Evolutionary conservation across 768 basidiomycete species (phyloP).

Genomic region (Sutorius australiensis): DNA sequence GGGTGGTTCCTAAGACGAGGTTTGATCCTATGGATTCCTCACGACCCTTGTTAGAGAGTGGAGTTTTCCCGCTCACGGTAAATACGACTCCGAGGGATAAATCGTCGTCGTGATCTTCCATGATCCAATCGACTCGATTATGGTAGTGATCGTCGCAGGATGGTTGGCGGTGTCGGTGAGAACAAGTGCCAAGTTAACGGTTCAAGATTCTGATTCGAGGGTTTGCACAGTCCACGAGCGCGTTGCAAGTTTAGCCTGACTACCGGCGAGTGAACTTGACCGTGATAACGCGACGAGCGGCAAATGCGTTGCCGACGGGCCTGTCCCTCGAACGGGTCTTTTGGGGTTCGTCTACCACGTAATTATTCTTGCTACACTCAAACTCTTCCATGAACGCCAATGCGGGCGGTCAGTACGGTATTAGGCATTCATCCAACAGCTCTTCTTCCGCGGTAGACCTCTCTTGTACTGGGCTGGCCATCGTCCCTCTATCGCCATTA

Average conservation of each 20-base stretch:
- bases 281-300: neutral
- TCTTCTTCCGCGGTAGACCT: constrained; percentile 59
- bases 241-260: neutral
- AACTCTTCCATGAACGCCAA: constrained; percentile 12
- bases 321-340: too few relatives aligned
- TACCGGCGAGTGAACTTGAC: neutral
- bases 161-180: neutral
- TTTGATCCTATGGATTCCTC: neutral
- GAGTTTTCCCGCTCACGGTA: constrained; percentile 36
- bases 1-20: constrained; percentile 46
- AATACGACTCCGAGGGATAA: constrained; percentile 46
- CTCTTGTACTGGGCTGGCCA: constrained; percentile 42
- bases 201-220: neutral
- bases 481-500: constrained; percentile 49
- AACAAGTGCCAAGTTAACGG: neutral
- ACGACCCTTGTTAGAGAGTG: neutral
- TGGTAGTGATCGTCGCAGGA: neutral
- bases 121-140: neutral
- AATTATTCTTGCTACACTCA: neutral
- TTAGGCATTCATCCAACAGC: constrained; percentile 23
- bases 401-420: neutral
- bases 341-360: neutral
- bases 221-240: neutral
- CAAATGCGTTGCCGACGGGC: neutral
- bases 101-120: constrained; percentile 21